These are phyloP conservation scores for Nakazawaea molendinolei DNA, from an alignment of 805 yeast genomes.

Conservation along the genomic window DNA sequence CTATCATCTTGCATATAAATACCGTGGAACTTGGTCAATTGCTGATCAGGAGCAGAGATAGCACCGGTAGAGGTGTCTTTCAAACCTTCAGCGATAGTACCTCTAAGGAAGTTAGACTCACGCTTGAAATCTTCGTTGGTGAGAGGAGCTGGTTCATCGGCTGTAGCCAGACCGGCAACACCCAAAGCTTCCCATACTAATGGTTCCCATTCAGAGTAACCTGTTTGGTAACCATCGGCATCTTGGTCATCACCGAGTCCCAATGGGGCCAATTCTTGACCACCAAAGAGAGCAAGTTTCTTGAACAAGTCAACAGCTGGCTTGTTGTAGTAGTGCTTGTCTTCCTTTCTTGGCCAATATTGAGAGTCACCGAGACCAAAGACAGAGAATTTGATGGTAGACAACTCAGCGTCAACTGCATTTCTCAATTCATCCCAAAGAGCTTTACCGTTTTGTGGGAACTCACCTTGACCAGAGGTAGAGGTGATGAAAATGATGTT, in stretches of 20 bases:
- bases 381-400: constrained; percentile 49
- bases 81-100: constrained; percentile 86
- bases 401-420: constrained; percentile 58
- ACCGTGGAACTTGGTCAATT: constrained; percentile 95
- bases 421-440: constrained; percentile 69
- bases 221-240: constrained; percentile 91
- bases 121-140: constrained; percentile 95
- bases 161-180: constrained; percentile 73
- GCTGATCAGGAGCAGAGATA: constrained; percentile 85
- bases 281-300: constrained; percentile 66
- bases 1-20: constrained; percentile 98
- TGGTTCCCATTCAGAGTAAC: constrained; percentile 84
- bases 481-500: constrained; percentile 65
- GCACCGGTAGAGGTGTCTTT: constrained; percentile 83
- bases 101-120: constrained; percentile 81
- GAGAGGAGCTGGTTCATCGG: constrained; percentile 83
- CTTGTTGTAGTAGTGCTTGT: constrained; percentile 87
- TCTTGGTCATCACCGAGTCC: constrained; percentile 97
- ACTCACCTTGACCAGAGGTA: constrained; percentile 84
- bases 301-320: constrained; percentile 72
- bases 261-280: constrained; percentile 60
- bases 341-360: constrained; percentile 98
- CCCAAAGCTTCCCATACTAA: constrained; percentile 83
- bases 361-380: constrained; percentile 78
- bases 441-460: constrained; percentile 74